These are phyloP conservation scores for Xylaria bambusicola DNA, from an alignment of 495 filamentous ascomycete genomes.

Conservation along the genomic window DNA sequence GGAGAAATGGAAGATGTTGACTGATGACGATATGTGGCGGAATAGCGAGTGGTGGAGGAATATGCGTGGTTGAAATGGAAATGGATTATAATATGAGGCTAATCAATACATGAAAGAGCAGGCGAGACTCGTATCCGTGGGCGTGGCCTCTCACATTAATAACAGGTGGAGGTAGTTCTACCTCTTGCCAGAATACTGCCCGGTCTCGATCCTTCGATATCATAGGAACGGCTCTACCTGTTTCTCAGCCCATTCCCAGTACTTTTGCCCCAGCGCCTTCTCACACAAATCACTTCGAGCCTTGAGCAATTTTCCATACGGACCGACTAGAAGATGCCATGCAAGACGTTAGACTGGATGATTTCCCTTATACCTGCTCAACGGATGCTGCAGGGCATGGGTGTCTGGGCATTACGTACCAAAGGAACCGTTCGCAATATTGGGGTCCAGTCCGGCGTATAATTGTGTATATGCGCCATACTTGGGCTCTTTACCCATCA, in stretches of 20 bases:
- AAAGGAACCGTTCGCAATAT: background rate
- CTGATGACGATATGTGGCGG: slow-evolving; percentile 6
- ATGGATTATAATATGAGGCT: background rate
- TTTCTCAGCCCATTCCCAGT: slow-evolving; percentile 44
- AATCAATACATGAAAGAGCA: no score
- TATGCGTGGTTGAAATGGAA: background rate
- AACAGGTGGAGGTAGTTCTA: no score
- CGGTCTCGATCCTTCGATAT: no score
- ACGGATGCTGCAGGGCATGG: no score
- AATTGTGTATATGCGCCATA: slow-evolving; percentile 7
- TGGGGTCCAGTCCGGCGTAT: background rate
- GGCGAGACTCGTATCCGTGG: no score
- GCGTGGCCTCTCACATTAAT: no score
- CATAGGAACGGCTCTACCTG: slow-evolving; percentile 24
- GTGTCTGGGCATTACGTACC: no score
- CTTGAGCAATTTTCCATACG: background rate
- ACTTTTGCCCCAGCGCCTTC: slow-evolving; percentile 28
- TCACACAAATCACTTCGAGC: slow-evolving; percentile 26
- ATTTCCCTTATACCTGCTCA: no score
- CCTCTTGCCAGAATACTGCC: no score
- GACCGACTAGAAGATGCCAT: background rate
- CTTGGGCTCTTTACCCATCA: background rate
- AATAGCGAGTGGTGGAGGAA: slow-evolving; percentile 11
- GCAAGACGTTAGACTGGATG: no score
- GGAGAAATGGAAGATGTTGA: slow-evolving; percentile 15